Evolutionary conservation across 2,329 filamentous ascomycete genomes (phyloP).

Genomic region (Pseudocercospora cruenta): DNA sequence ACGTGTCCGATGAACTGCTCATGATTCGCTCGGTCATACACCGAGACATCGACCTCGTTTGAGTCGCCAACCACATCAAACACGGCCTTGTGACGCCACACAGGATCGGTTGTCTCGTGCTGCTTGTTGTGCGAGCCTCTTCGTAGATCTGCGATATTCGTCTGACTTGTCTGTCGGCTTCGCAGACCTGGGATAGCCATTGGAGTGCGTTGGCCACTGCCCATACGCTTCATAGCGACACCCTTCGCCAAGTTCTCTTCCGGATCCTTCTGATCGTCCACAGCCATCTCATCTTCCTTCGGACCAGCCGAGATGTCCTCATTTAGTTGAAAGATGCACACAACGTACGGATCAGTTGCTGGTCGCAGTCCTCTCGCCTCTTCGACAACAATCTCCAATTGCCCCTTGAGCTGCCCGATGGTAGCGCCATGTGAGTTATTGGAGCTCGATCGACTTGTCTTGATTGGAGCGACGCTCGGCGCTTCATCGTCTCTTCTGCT

Average conservation of each 20-base stretch:
- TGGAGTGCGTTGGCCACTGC: slow-evolving; percentile 78
- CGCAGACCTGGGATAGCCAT: slow-evolving; percentile 92
- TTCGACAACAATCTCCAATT: slow-evolving; percentile 83
- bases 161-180: slow-evolving; percentile 95
- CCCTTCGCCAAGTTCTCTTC: slow-evolving; percentile 60
- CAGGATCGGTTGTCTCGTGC: slow-evolving; percentile 76
- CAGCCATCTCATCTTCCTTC: slow-evolving; percentile 59
- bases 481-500: slow-evolving; percentile 43
- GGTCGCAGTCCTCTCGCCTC: slow-evolving; percentile 82
- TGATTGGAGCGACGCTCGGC: slow-evolving; percentile 42
- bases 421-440: slow-evolving; percentile 52
- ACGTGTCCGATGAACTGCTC: slow-evolving; percentile 93
- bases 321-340: slow-evolving; percentile 94
- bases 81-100: slow-evolving; percentile 92
- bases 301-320: slow-evolving; percentile 93
- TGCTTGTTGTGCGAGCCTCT: slow-evolving; percentile 55
- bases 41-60: slow-evolving; percentile 86
- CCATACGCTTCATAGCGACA: slow-evolving; percentile 59
- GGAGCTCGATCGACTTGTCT: slow-evolving; percentile 41
- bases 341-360: slow-evolving; percentile 88
- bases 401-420: slow-evolving; percentile 76
- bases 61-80: slow-evolving; percentile 95
- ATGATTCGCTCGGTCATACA: slow-evolving; percentile 83
- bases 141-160: slow-evolving; percentile 71
- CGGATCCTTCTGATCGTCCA: slow-evolving; percentile 32